Evolutionary conservation across 1,284 basidiomycete genomes (phyloP).

Genomic region (Peniophora sp.): DNA sequence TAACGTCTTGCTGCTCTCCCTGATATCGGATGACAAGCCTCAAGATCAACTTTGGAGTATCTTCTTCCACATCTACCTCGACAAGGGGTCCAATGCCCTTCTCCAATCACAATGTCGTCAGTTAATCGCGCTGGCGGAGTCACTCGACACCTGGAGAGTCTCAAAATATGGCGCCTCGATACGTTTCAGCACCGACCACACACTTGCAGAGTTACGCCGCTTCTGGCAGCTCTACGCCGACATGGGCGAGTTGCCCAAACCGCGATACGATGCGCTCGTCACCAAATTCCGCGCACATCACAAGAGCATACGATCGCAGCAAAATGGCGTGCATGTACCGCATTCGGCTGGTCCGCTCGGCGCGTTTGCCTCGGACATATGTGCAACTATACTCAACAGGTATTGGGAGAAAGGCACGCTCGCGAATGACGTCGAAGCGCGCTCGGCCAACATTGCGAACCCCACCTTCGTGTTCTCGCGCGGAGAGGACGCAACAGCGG

Average conservation of each 20-base stretch:
- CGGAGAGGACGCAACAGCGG: constrained; percentile 29
- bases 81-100: constrained; percentile 27
- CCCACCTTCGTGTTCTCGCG: constrained; percentile 40
- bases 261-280: too few relatives aligned
- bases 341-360: constrained; percentile 31
- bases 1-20: constrained; percentile 27
- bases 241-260: too few relatives aligned
- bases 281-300: neutral
- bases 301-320: neutral
- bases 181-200: too few relatives aligned
- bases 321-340: neutral
- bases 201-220: too few relatives aligned
- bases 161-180: too few relatives aligned
- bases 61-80: constrained; percentile 47
- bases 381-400: constrained; percentile 7
- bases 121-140: constrained; percentile 21
- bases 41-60: constrained; percentile 40
- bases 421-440: constrained; percentile 13
- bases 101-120: constrained; percentile 36
- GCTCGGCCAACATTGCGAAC: constrained; percentile 28
- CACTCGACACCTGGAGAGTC: too few relatives aligned
- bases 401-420: constrained; percentile 40
- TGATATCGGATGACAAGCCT: constrained; percentile 25
- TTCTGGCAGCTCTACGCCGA: too few relatives aligned
- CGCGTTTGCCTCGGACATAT: neutral